Conservation (phyloP, 257 asterid genomes). For the Solanum acaule region DNA sequence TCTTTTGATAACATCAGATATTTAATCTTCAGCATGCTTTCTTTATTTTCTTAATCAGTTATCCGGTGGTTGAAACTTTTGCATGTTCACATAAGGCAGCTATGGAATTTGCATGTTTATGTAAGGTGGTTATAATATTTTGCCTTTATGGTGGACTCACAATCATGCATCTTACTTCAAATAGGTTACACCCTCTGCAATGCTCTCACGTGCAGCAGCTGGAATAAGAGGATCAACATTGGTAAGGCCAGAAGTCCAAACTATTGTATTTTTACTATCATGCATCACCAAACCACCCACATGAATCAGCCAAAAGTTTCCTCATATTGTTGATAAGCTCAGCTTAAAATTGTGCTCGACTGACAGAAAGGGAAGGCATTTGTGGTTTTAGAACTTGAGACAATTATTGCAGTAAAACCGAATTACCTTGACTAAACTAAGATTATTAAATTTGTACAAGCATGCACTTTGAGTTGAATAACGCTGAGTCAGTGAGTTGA, state of each 20-base stretch:
- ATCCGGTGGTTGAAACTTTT: background rate
- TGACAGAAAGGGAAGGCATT: background rate
- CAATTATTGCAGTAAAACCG: background rate
- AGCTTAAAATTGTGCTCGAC: background rate
- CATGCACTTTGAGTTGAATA: background rate
- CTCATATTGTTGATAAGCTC: background rate
- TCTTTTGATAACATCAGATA: background rate
- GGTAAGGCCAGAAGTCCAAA: constrained; percentile 30
- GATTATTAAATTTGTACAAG: background rate
- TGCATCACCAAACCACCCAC: background rate
- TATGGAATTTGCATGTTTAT: background rate
- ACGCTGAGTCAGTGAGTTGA: background rate
- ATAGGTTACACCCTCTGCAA: constrained; percentile 93
- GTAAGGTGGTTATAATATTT: background rate
- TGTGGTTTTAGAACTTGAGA: background rate
- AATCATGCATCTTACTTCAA: constrained; percentile 1
- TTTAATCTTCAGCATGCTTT: background rate
- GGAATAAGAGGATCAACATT: constrained; percentile 96
- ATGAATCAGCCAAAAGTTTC: background rate
- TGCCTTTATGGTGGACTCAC: background rate
- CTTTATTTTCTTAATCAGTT: background rate
- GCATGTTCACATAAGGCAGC: background rate
- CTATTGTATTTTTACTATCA: background rate
- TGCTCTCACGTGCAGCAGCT: constrained; percentile 93
- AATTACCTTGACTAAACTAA: background rate